These are phyloP conservation scores for Botrytis squamosa DNA, from an alignment of 2,329 filamentous ascomycete species.

Conservation along the genomic window DNA sequence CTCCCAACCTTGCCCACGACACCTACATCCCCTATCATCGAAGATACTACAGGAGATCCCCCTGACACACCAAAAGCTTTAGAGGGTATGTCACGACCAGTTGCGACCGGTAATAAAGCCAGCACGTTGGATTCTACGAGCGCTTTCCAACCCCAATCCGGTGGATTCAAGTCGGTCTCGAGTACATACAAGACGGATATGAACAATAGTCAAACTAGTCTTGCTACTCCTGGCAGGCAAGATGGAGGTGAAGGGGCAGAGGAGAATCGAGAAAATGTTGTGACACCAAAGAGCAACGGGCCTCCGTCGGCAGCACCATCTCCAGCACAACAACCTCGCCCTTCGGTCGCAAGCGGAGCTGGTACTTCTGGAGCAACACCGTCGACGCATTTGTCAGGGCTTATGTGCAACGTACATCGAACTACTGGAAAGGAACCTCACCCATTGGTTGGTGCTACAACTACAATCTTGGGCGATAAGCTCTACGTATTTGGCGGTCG, in stretches of 20 bases:
- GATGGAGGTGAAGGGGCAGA: slow-evolving; percentile 49
- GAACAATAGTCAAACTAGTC: slow-evolving; percentile 47
- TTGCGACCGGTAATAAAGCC: slow-evolving; percentile 34
- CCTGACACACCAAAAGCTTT: slow-evolving; percentile 33
- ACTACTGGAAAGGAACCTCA: slow-evolving; percentile 91
- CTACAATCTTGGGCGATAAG: slow-evolving; percentile 91
- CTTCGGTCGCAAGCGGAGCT: slow-evolving; percentile 41
- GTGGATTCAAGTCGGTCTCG: slow-evolving; percentile 28
- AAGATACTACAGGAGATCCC: slow-evolving; percentile 25
- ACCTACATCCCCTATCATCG: slow-evolving; percentile 27
- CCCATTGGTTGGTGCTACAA: slow-evolving; percentile 89
- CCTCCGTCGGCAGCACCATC: slow-evolving; percentile 57
- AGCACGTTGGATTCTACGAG: slow-evolving; percentile 39
- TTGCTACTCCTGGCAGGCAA: slow-evolving; percentile 44
- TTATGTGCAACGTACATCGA: slow-evolving; percentile 72
- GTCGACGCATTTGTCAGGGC: slow-evolving; percentile 58
- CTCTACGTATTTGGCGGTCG: slow-evolving; percentile 95
- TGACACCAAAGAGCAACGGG: slow-evolving; percentile 54
- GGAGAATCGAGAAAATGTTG: slow-evolving; percentile 44
- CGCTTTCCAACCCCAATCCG: slow-evolving; percentile 29
- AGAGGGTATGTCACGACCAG: slow-evolving; percentile 32
- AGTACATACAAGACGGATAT: slow-evolving; percentile 28
- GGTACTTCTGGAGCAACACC: slow-evolving; percentile 44
- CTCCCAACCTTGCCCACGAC: slow-evolving; percentile 37
- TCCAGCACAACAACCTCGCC: slow-evolving; percentile 47